phyloP scores from a whole-genome alignment of 768 basidiomycete species.

The Tulasnella sp. region DNA sequence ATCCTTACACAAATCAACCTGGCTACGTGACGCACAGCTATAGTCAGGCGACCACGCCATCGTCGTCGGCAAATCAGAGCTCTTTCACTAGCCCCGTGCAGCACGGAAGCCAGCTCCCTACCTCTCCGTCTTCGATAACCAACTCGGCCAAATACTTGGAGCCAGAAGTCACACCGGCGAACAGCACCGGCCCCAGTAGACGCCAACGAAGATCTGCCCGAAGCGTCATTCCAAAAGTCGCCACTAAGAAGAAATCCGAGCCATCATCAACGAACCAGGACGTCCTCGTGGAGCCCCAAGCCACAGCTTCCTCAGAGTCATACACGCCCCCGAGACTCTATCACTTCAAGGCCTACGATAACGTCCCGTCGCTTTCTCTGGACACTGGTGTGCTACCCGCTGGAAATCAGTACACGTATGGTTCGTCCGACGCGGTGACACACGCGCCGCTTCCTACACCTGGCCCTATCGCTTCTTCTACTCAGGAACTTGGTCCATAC shows the following conservation, averaged over 20 bases:
- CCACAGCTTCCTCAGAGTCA: not conserved
- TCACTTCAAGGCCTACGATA: slow-evolving; percentile 12
- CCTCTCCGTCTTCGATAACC: too few species aligned
- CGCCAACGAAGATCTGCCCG: not conserved
- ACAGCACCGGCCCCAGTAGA: slow-evolving; percentile 2
- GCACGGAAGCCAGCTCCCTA: not conserved
- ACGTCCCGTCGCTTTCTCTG: not conserved
- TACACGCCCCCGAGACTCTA: slow-evolving; percentile 7
- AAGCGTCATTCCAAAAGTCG: not conserved
- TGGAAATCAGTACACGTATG: slow-evolving; percentile 5
- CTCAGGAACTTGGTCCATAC: too few species aligned
- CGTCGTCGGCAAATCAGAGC: not conserved
- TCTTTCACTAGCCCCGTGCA: not conserved
- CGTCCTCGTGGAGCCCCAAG: not conserved
- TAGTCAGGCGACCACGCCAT: slow-evolving; percentile 10
- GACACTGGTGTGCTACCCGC: not conserved
- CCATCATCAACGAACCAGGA: not conserved
- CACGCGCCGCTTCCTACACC: not conserved
- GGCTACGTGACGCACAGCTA: not conserved
- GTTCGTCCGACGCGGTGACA: not conserved
- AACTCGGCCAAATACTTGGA: too few species aligned
- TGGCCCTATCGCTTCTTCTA: too few species aligned
- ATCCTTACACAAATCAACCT: slow-evolving; percentile 1
- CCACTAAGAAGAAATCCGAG: not conserved
- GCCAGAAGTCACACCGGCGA: not conserved